Base-by-base conservation (phyloP, 176 grass and related monocot genomes). In the Coix lacrymajobi region DNA sequence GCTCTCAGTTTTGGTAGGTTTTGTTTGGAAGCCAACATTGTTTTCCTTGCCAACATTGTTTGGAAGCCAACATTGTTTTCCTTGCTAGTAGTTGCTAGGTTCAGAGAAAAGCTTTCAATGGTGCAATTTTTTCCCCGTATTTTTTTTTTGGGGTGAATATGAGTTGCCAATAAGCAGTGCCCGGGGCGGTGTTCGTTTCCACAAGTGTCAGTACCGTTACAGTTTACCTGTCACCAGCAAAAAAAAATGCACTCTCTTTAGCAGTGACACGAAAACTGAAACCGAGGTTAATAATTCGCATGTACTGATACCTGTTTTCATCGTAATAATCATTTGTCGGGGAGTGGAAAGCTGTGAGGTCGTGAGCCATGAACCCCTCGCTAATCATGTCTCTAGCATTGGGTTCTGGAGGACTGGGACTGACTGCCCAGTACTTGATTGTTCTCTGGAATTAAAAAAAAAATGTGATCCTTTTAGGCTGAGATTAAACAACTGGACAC, bases 401-500 rank as follows among this genome's bases (percentile, higher is more conserved):
- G 85, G 69, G 63, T 67, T 86, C 82, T 82, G 32, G 69, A 60
- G 75, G 76, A 69, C 81, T 82, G 73, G 75, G 76, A 69, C 81
- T 82, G 73, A 73, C 81, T 85, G 51, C 43, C 13, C 79, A 26
- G 49, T 81, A 84, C 84, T 91, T 72, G 74, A 81, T 86, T 82
- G 79, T 82, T 75, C 81, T 62, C 28, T 63, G 25, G 32, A 83
- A 71, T 84, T 71, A 52, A 61, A 80, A 71, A 80, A 71, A 69
- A 81, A 69, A 56, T 60, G 25, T 19, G 45, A 66, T n/a, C 40
- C 19, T 54, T 85, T 80, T 77, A 87, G 85, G 81, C 78, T 52
- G 56, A 19, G 44, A 71, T 80, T 87, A 92, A 91, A 91, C 62
- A 83, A 88, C 61, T 83, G 67, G 52, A 49, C 94, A 73, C 73